A percentile compares a stretch with the other conserved stretches of the same genome.
These are phyloP conservation scores for Aspergillus latus DNA, from an alignment of 2,329 filamentous ascomycete species.

Conservation along the genomic window DNA sequence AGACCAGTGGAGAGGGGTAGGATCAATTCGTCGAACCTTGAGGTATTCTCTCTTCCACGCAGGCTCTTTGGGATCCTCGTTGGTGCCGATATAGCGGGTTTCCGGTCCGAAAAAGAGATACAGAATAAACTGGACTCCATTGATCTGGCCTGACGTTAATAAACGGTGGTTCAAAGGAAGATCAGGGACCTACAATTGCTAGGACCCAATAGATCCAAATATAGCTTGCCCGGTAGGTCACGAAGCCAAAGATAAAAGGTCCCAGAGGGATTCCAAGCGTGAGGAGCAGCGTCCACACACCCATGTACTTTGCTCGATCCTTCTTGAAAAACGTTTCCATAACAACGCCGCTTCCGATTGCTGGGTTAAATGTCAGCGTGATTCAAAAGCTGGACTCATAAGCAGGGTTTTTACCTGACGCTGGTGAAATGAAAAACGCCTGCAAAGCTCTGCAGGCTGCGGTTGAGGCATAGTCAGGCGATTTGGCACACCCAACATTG, in stretches of 20 bases:
- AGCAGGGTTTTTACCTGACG: slow-evolving; percentile 30
- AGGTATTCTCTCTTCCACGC: slow-evolving; percentile 49
- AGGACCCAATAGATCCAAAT: slow-evolving; percentile 61
- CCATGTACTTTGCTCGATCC: slow-evolving; percentile 56
- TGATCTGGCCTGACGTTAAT: slow-evolving; percentile 43
- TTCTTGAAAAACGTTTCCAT: slow-evolving; percentile 59
- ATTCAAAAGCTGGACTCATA: too few species aligned
- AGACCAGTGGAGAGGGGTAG: slow-evolving; percentile 47
- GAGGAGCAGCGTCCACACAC: slow-evolving; percentile 56
- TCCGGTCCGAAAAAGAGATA: slow-evolving; percentile 59
- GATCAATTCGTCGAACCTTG: slow-evolving; percentile 53
- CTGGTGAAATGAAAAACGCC: slow-evolving; percentile 56
- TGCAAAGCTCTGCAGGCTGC: slow-evolving; percentile 43
- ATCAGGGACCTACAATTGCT: slow-evolving; percentile 47
- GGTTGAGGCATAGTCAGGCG: slow-evolving; percentile 52
- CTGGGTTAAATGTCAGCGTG: slow-evolving; percentile 20
- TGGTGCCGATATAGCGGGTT: slow-evolving; percentile 51
- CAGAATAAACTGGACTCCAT: slow-evolving; percentile 56
- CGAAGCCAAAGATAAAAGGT: slow-evolving; percentile 42
- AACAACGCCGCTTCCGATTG: slow-evolving; percentile 59
- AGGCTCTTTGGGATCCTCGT: slow-evolving; percentile 26
- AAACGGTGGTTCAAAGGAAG: neutral
- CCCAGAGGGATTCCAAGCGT: slow-evolving; percentile 53
- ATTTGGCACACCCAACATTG: slow-evolving; percentile 57
- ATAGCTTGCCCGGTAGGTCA: slow-evolving; percentile 54